Percentiles rank a stretch among this genome's conserved stretches.
These are phyloP conservation scores for Botrytis tulipae DNA, from an alignment of 2,329 filamentous ascomycete species.

Conservation along the genomic window DNA sequence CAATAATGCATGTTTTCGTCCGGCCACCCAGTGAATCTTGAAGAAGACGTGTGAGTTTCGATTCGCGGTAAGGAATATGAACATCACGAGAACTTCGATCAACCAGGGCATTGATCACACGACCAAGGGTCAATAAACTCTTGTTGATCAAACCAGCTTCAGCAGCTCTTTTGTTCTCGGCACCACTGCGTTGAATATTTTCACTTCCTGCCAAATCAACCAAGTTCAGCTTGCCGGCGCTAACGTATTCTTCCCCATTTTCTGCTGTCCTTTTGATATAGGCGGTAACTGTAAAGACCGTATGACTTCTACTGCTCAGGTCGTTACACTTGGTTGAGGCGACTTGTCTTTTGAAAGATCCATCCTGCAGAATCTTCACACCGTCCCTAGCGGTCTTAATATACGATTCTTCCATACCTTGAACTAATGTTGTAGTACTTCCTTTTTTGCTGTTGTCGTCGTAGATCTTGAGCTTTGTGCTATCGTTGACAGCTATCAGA, in stretches of 20 bases:
- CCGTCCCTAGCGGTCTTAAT: constrained; percentile 83
- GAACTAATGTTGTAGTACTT: constrained; percentile 81
- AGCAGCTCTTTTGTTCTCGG: constrained; percentile 94
- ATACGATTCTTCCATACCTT: constrained; percentile 96
- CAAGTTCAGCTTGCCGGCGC: constrained; percentile 89
- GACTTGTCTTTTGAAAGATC: constrained; percentile 94
- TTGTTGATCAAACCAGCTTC: constrained; percentile 98
- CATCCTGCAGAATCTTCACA: constrained; percentile 82
- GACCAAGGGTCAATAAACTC: constrained; percentile 87
- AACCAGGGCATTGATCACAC: constrained; percentile 96
- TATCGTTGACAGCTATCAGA: constrained; percentile 78
- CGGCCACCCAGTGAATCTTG: constrained; percentile 95
- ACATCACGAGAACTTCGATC: constrained; percentile 62
- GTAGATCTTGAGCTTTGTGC: constrained; percentile 87
- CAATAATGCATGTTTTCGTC: constrained; percentile 98
- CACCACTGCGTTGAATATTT: constrained; percentile 94
- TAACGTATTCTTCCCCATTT: constrained; percentile 84
- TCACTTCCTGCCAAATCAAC: constrained; percentile 97
- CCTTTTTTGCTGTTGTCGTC: constrained; percentile 86
- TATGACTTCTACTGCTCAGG: constrained; percentile 93
- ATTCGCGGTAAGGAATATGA: constrained; percentile 91
- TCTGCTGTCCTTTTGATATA: constrained; percentile 81
- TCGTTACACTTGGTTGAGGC: constrained; percentile 99
- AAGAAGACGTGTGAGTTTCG: constrained; percentile 87
- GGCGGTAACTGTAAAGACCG: constrained; percentile 93